These are phyloP conservation scores for Orychophragmus violaceus DNA, from an alignment of 345 rosid species.

Conservation along the genomic window DNA sequence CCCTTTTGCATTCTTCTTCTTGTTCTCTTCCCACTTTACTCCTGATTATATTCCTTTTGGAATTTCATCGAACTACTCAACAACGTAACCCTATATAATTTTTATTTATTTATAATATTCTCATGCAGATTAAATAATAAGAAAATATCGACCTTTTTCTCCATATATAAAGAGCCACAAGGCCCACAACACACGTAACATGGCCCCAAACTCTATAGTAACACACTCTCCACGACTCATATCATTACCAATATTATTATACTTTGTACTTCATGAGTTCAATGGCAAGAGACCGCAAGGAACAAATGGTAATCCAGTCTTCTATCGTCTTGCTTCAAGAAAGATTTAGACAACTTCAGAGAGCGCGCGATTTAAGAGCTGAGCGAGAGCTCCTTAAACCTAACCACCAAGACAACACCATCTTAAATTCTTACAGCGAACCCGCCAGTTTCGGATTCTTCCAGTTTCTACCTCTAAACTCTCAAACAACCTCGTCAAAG, in stretches of 20 bases:
- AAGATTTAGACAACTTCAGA: conserved; percentile 60
- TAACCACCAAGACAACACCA: conserved; percentile 21
- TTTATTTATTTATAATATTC: conserved; percentile 4
- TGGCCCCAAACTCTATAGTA: conserved; percentile 8
- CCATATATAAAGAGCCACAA: conserved; percentile 33
- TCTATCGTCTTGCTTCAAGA: conserved; percentile 72
- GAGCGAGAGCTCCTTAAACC: conserved; percentile 47
- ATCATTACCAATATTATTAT: background rate
- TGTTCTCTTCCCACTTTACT: conserved; percentile 50
- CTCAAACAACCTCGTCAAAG: conserved; percentile 26
- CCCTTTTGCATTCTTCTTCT: conserved; percentile 42
- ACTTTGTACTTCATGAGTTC: conserved; percentile 17
- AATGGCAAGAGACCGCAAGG: conserved; percentile 43
- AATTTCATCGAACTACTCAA: conserved; percentile 42
- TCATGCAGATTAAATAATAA: conserved; percentile 27
- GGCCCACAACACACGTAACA: conserved; percentile 20
- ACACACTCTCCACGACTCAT: conserved; percentile 13
- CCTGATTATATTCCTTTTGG: conserved; percentile 53
- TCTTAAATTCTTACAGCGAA: conserved; percentile 28
- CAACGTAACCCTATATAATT: conserved; percentile 17
- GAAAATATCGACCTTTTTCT: conserved; percentile 6
- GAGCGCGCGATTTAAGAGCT: conserved; percentile 58
- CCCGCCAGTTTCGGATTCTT: conserved; percentile 40
- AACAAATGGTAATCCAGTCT: conserved; percentile 43
- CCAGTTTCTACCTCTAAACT: conserved; percentile 37